A percentile compares a stretch with the other conserved stretches of the same genome.
These are phyloP conservation scores for Pseudophaeomoniella oleicola DNA, from an alignment of 2,329 filamentous ascomycete species.

Conservation along the genomic window DNA sequence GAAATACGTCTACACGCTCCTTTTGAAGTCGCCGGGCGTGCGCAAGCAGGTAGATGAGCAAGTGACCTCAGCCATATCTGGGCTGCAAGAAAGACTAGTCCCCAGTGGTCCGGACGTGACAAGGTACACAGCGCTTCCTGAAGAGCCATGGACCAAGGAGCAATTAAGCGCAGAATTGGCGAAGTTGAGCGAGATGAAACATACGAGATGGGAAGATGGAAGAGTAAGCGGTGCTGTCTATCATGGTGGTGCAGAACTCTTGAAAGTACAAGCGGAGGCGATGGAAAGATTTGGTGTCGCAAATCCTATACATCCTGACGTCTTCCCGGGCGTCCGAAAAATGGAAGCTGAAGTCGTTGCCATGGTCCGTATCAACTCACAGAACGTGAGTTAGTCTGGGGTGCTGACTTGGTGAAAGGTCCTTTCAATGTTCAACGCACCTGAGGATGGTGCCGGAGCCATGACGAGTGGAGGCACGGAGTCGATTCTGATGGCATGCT, in stretches of 20 bases:
- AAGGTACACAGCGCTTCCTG: constrained; percentile 62
- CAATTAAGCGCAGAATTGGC: constrained; percentile 67
- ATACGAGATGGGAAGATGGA: constrained; percentile 94
- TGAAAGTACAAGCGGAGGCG: constrained; percentile 78
- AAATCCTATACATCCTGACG: constrained; percentile 95
- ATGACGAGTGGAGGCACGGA: constrained; percentile 90
- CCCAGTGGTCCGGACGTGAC: constrained; percentile 55
- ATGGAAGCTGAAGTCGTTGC: constrained; percentile 98
- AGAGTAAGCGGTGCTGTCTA: constrained; percentile 91
- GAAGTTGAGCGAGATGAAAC: constrained; percentile 69
- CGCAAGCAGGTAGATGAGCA: constrained; percentile 74
- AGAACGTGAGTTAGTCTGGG: not conserved
- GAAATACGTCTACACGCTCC: constrained; percentile 66
- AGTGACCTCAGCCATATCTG: constrained; percentile 62
- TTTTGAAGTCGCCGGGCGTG: constrained; percentile 76
- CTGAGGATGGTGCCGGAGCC: constrained; percentile 69
- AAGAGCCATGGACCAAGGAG: constrained; percentile 69
- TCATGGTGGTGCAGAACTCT: constrained; percentile 71
- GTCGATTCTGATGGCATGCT: constrained; percentile 89
- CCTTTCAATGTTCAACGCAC: constrained; percentile 75
- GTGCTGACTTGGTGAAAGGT: constrained; percentile 22
- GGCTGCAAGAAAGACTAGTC: constrained; percentile 73
- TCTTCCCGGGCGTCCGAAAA: constrained; percentile 94
- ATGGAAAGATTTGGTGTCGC: constrained; percentile 89
- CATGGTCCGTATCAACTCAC: constrained; percentile 48